Base-by-base conservation (phyloP, 768 basidiomycete species). In the Mycena belliarum region DNA sequence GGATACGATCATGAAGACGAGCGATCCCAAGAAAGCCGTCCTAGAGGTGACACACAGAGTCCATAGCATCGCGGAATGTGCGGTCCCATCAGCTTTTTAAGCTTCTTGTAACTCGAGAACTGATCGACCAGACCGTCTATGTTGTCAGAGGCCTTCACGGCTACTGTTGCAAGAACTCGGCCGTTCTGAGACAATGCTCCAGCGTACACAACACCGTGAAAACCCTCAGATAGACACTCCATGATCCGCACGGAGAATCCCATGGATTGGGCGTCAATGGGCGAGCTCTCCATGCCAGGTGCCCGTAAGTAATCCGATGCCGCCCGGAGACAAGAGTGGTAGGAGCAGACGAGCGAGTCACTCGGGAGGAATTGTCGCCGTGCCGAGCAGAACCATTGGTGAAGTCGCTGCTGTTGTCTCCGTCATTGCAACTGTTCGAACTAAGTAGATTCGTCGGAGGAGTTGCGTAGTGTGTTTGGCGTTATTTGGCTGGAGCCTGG, bases 51-150 rank as follows among this genome's bases (percentile, higher is more conserved):
- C 25, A 18, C 33, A 54, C 14, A 55, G 7, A 1, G n/a, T n/a
- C 54, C 54, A 43, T 48, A 55, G 32, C 54, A 55, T 10, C 41
- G 45, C 11, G 54, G 54, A 29, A 55, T 20, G 40, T 32, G 10
- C 20, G 40, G 21, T 8, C 46, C 46, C 46, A 42, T 55, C 9
- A 7, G 28, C 18, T 33, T 32, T 1, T 37, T 38, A 11, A 55
- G 33, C 23, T 25, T 4, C 21, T 49, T 8, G 32, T 51, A 51
- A 4, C 14, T 38, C 5, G 7, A 28, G 25, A 40, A 51, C 18
- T 51, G 38, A 3, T 1, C 26, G 1, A 26, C 1, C 18, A 51
- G 28, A 20, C 4, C 14, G 21, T 26, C 24, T 11, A 3, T 40
- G 11, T 41, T 9, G 26, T 51, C 49, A 9, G 49, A 51, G 1